A percentile compares a stretch with the other conserved stretches of the same genome.
These are phyloP conservation scores for Xylariaceae sp. DNA, from an alignment of 2,329 filamentous ascomycete species.

Conservation along the genomic window DNA sequence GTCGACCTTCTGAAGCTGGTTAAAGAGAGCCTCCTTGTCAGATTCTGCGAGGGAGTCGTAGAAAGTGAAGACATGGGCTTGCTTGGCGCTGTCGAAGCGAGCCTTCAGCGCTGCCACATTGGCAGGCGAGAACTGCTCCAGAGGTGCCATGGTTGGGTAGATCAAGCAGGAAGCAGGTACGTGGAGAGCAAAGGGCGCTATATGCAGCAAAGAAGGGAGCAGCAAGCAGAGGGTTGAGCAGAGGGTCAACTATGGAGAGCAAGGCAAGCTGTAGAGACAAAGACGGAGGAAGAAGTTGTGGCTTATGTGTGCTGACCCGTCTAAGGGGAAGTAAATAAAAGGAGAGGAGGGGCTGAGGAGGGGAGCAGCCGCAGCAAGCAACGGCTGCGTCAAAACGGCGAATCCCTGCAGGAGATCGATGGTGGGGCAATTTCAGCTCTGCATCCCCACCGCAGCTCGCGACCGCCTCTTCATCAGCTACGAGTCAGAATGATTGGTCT, in stretches of 20 bases:
- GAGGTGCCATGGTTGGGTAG: constrained; percentile 28
- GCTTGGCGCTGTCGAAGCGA: constrained; percentile 66
- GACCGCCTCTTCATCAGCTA: no score
- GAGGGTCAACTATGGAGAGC: neutral
- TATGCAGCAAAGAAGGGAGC: neutral
- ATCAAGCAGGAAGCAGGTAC: no score
- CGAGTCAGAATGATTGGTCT: no score
- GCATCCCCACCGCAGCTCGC: no score
- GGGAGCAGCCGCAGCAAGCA: no score
- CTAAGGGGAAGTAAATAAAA: neutral
- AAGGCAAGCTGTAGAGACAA: constrained; percentile 2
- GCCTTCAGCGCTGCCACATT: constrained; percentile 61
- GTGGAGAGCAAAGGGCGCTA: neutral
- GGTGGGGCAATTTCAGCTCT: no score
- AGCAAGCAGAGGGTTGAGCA: no score
- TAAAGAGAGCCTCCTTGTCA: constrained; percentile 72
- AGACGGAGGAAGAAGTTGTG: neutral
- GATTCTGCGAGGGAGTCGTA: constrained; percentile 68
- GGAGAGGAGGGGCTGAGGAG: neutral
- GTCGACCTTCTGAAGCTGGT: constrained; percentile 76
- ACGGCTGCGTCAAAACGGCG: constrained; percentile 3
- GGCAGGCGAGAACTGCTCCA: constrained; percentile 51
- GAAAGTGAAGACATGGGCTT: constrained; percentile 80
- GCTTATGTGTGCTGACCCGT: constrained; percentile 2
- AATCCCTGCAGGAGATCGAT: neutral